Evolutionary conservation across 2,329 filamentous ascomycete genomes (phyloP).

Genomic region (Ceratocystis variospora): DNA sequence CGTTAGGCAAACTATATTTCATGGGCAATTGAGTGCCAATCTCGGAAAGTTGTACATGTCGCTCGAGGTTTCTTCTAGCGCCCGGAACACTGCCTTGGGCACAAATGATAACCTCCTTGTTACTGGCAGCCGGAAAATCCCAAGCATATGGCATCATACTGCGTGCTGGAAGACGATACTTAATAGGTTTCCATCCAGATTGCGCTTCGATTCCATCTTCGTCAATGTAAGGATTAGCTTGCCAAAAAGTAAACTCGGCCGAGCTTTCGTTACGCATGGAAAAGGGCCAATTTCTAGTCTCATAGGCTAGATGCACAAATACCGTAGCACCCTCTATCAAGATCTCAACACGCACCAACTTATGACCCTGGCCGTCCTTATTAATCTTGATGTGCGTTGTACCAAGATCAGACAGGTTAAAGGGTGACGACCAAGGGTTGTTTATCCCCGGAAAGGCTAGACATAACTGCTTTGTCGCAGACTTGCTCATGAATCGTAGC

Average conservation of each 20-base stretch:
- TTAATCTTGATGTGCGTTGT: conserved; percentile 88
- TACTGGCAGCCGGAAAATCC: conserved; percentile 97
- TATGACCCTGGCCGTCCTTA: conserved; percentile 77
- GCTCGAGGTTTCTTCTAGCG: conserved; percentile 41
- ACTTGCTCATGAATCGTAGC: conserved; percentile 77
- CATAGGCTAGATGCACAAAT: conserved; percentile 78
- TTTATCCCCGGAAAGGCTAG: conserved; percentile 87
- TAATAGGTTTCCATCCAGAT: conserved; percentile 81
- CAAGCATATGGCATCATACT: conserved; percentile 99
- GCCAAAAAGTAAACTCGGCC: conserved; percentile 90
- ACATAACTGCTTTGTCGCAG: conserved; percentile 73
- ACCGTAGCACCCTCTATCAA: conserved; percentile 87
- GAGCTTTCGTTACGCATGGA: conserved; percentile 98
- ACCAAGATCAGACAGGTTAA: conserved; percentile 91
- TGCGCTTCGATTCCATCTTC: conserved; percentile 75
- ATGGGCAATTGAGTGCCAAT: conserved; percentile 93
- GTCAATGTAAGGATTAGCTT: conserved; percentile 82
- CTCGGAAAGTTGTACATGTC: conserved; percentile 87
- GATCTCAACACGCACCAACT: conserved; percentile 73
- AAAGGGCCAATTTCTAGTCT: conserved; percentile 94
- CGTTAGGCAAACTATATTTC: conserved; percentile 59
- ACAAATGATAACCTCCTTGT: conserved; percentile 77
- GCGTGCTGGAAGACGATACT: conserved; percentile 78
- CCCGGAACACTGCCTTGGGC: conserved; percentile 39
- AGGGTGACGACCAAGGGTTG: conserved; percentile 94